phyloP scores from a whole-genome alignment of 2,329 filamentous ascomycete species.

The Neopestalotiopsis clavispora region DNA sequence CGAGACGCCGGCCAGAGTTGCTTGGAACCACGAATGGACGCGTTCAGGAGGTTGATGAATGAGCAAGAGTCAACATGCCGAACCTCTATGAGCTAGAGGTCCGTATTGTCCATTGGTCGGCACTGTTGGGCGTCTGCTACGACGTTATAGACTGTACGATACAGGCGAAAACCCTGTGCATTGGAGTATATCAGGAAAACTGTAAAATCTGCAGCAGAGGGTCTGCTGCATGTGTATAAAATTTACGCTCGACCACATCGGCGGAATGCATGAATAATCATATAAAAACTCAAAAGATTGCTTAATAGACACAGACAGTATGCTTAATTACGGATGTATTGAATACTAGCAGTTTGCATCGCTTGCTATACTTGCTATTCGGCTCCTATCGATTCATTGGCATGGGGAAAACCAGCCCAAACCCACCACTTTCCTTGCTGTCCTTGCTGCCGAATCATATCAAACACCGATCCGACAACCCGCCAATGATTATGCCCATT shows the following conservation, averaged over 20 bases:
- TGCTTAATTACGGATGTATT: not conserved
- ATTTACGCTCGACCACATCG: not conserved
- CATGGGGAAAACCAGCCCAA: not conserved
- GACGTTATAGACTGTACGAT: not conserved
- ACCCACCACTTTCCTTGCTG: not conserved
- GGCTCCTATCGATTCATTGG: not conserved
- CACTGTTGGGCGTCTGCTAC: not conserved
- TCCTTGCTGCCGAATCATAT: not conserved
- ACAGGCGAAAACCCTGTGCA: not conserved
- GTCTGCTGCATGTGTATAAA: not conserved
- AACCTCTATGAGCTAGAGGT: not conserved
- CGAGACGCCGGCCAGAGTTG: conserved; percentile 75
- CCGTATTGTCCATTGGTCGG: not conserved
- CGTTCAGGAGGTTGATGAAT: conserved; percentile 37
- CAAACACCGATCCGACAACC: not conserved
- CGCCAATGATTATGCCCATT: conserved; percentile 1
- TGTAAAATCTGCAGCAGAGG: not conserved
- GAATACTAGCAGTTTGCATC: conserved; percentile 4
- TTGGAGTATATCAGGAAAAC: not conserved
- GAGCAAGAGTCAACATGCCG: not conserved
- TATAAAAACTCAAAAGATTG: not conserved
- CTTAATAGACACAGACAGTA: not conserved
- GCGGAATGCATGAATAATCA: not conserved
- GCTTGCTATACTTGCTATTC: conserved; percentile 1
- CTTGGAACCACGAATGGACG: conserved; percentile 97